Base-by-base conservation (phyloP, 352 stramenopile species). In the Globisporangium cederbergense region DNA sequence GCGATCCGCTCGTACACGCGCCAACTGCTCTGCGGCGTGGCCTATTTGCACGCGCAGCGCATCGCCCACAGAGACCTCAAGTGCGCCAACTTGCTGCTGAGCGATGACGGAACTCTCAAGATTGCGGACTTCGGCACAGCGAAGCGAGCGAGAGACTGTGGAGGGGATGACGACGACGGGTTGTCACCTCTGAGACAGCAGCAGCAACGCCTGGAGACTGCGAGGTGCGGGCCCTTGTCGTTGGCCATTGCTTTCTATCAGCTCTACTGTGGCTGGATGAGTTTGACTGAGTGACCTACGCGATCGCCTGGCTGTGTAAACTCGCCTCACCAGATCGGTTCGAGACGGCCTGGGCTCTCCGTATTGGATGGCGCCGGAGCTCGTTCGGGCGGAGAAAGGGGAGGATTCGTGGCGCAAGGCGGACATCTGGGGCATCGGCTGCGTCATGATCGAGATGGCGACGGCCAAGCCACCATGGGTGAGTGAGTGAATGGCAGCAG, bases 361-460 rank as follows among this genome's bases (percentile, higher is more conserved):
- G n/a, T 97, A 96, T 64, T 98, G 91, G 91, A 98, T 98, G 93
- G 92, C 95, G 7, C 95, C 96, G 0, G 96, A 99, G 79, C 81
- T 98, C n/a, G 89, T 97, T 22, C 90, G 87, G 16, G 86, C 90
- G 18, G 78, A 92, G 55, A 77, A 88, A 63, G 76, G 87, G 3
- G 65, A 57, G 0, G 75, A 93, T 45, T 76, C 72, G 20, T 97
- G 90, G 90, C 82, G 76, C n/a, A 96, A 96, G 59, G 81, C 91
- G 0, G 93, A 98, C 70, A 78, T 98, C 22, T 98, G 93, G 93
- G 89, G 80, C 4, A 69, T 98, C 36, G 93, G 92, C 25, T 97
- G 90, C 62, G 89, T 93, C 11, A 68, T 95, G 55, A 75, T 98
- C 16, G 90, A 98, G 68, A 96, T 98, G 79, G 70, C 82, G 8